Evolutionary conservation across 2,329 filamentous ascomycete species (phyloP), one percentile per base, ranked within the genome.

Genomic region (Pseudogymnoascus sp.): DNA sequence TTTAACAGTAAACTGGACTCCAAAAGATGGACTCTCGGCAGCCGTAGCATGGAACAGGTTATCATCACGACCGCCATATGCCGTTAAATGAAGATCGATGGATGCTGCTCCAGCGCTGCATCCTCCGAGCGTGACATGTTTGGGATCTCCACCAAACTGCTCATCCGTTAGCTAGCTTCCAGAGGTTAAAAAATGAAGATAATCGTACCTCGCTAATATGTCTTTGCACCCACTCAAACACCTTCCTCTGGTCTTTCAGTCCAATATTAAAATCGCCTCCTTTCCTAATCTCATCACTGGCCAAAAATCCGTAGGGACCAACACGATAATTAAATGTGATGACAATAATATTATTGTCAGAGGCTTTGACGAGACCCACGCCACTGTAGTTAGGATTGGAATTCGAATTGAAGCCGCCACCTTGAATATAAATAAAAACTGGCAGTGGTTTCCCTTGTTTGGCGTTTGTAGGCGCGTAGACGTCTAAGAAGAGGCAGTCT

Each of bases 291-390:
- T 88, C 81, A 14, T 81, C 75, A 62, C 84, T 79, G 1, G 84
- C 83, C 11, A 93, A 78, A 70, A 92, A 93, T 0, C 90, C 89
- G 67, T 86, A 91, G 0, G 83, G 81, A 0, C 89, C 89, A 9
- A 93, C 88, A 4, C 90, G 85, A 71, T 93, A 92, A 74, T 91
- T 92, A 74, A 90, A 82, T 8, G 80, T 87, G 1, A 93, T 87
- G 0, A 91, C 83, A 0, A 93, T 75, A 25, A 91, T 86, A 55
- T 83, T 79, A 63, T 82, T 75, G 38, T 80, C 78, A 16, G 83
- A 82, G 0, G 85, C 86, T 31, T 78, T 71, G 28, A 87, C 78
- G n/a, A 92, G 73, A 0, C 81, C 83, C 0, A 79, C 81, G 0
- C 83, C 87, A 66, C 90, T 83, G 67, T 83, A 79, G 64, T 87